phyloP scores from a whole-genome alignment of 2,329 filamentous ascomycete genomes.

The Helicocarpus griseus region DNA sequence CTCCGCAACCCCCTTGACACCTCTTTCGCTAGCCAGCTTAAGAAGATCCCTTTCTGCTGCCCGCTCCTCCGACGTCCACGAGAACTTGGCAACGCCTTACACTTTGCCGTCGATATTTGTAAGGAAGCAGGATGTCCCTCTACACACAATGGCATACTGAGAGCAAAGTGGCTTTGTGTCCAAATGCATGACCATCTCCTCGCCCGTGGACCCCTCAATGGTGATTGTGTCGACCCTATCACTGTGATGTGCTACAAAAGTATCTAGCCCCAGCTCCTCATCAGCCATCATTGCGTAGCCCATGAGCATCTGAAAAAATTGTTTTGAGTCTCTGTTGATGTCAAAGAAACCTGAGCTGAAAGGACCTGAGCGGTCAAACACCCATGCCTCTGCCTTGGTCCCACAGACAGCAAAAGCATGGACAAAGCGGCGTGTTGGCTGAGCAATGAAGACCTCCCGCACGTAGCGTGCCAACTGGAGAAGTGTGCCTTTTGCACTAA shows the following conservation, averaged over 20 bases:
- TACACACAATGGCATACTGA: slow-evolving; percentile 15
- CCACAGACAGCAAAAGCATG: slow-evolving; percentile 19
- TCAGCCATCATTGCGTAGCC: slow-evolving; percentile 22
- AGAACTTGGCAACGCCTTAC: slow-evolving; percentile 24
- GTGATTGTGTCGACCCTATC: not conserved
- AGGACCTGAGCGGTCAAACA: slow-evolving; percentile 17
- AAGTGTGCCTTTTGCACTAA: slow-evolving; percentile 7
- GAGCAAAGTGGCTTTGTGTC: not conserved
- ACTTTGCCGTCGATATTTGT: slow-evolving; percentile 9
- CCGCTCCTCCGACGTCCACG: slow-evolving; percentile 22
- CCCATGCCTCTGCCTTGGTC: slow-evolving; percentile 18
- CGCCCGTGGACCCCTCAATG: not conserved
- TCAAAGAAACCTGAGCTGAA: slow-evolving; percentile 15
- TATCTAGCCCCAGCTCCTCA: slow-evolving; percentile 21
- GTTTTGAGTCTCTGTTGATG: slow-evolving; percentile 20
- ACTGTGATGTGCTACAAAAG: slow-evolving; percentile 16
- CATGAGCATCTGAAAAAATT: slow-evolving; percentile 18
- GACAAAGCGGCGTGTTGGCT: slow-evolving; percentile 23
- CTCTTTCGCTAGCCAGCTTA: slow-evolving; percentile 15
- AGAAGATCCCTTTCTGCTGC: slow-evolving; percentile 19
- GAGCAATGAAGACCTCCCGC: slow-evolving; percentile 10
- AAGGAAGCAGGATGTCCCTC: slow-evolving; percentile 18
- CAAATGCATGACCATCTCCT: slow-evolving; percentile 1
- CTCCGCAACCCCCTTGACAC: slow-evolving; percentile 19
- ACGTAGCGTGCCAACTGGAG: slow-evolving; percentile 13